Conservation (phyloP, 768 basidiomycete species). For the Boletus reticuloceps region DNA sequence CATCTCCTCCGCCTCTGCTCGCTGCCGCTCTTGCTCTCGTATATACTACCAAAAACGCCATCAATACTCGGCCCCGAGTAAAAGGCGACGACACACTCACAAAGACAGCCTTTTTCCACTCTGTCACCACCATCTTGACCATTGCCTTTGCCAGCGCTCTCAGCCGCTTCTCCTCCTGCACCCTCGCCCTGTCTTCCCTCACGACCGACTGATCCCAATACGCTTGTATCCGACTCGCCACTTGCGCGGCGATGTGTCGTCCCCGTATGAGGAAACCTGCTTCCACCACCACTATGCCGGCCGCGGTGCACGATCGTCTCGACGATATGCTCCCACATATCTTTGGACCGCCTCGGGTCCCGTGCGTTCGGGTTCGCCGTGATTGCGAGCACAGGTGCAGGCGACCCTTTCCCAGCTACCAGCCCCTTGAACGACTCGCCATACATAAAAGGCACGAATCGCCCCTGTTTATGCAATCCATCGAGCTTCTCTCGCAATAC, state of each 20-base stretch:
- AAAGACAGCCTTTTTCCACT: constrained; percentile 88
- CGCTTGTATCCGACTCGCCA: constrained; percentile 62
- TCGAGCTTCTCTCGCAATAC: constrained; percentile 42
- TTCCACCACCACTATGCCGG: constrained; percentile 10
- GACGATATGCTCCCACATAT: constrained; percentile 61
- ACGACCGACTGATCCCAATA: constrained; percentile 74
- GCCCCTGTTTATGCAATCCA: constrained; percentile 45
- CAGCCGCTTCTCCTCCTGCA: constrained; percentile 65
- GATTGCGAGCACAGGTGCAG: constrained; percentile 4
- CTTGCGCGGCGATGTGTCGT: constrained; percentile 46
- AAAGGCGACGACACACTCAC: constrained; percentile 42
- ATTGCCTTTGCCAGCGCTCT: constrained; percentile 69
- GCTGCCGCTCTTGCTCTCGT: constrained; percentile 62
- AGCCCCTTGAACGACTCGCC: constrained; percentile 21
- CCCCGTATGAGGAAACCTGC: constrained; percentile 22
- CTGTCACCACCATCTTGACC: constrained; percentile 62
- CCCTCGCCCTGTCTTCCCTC: constrained; percentile 56
- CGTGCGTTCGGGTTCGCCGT: constrained; percentile 17
- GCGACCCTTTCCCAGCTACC: not conserved
- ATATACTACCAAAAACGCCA: constrained; percentile 52
- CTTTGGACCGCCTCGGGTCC: constrained; percentile 32
- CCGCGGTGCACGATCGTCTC: constrained; percentile 39
- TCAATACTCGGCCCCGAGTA: not conserved
- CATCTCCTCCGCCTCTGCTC: constrained; percentile 72
- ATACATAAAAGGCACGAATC: constrained; percentile 40